Evolutionary conservation across 306 rosid genomes (phyloP), one percentile per base, ranked within the genome.

Genomic region (Gastrolobium bilobum): DNA sequence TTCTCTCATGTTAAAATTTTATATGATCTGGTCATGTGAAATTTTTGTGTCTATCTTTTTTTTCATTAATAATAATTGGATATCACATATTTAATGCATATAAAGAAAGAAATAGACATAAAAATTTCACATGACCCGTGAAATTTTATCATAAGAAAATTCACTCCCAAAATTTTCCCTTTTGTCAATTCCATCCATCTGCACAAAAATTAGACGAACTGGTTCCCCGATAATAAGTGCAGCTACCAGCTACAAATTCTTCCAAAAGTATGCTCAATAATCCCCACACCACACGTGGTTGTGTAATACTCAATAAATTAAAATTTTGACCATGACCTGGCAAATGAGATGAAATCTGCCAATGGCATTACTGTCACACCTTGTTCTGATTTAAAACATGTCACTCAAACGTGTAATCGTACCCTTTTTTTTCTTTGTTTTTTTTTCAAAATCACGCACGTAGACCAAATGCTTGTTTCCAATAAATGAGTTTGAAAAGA

Each of bases 291-390:
- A 10, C 65, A 71, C 52, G 65, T 53, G 54, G 26, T 26, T 20
- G 2, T 58, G 40, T 53, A 15, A 40, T 14, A 40, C 26, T 43
- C 42, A 30, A 71, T 54, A 53, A 38, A 11, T 40, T 6, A 26
- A 51, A 26, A 7, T 4, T 3, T 67, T 68, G 70, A 76, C 20
- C 38, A 44, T 57, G 68, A 43, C 75, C 57, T 61, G 4, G 44
- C 38, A 31, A n/a, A 67, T 43, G 48, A 14, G 54, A 46, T 52
- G 42, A 66, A 40, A 37, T 38, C 7, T 2, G 50, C 51, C 13
- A 5, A 31, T 47, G 59, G 44, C 79, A 71, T 71, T 26, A 50
- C 1, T 14, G 4, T 58, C 58, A 61, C 70, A 6, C 15, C 26
- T 15, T 26, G 31, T 46, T 47, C 60, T 60, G 34, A 61, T 60